Conservation (phyloP, 176 grass and related monocot genomes). For the Alopecurus myosuroides region DNA sequence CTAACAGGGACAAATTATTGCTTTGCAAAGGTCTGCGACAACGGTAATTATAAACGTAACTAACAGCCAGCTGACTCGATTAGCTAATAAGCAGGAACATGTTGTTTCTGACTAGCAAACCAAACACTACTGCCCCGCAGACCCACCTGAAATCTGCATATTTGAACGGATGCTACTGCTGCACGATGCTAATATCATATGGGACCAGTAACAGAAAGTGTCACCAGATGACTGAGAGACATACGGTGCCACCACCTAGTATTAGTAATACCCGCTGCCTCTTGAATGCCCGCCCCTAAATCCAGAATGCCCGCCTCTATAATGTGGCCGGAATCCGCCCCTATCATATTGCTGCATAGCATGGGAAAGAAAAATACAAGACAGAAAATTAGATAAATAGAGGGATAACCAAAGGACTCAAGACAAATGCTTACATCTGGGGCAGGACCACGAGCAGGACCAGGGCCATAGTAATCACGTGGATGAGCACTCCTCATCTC, state of each 20-base stretch:
- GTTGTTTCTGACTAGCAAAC: not conserved
- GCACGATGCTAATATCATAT: not conserved
- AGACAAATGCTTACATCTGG: slow-evolving; percentile 30
- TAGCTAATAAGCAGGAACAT: not conserved
- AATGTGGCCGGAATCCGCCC: slow-evolving; percentile 23
- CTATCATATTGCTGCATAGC: slow-evolving; percentile 31
- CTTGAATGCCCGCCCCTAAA: slow-evolving; percentile 27
- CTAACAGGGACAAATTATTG: not conserved
- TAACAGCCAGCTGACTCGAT: not conserved
- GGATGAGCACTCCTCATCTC: slow-evolving; percentile 29
- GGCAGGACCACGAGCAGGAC: not conserved
- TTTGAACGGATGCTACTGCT: not conserved
- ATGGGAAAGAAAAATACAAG: not conserved
- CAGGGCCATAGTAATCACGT: slow-evolving; percentile 35
- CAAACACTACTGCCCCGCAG: slow-evolving; percentile 1
- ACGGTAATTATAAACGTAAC: not conserved
- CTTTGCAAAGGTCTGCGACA: not conserved
- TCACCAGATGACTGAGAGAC: not conserved
- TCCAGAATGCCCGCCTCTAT: slow-evolving; percentile 32
- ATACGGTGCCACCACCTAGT: slow-evolving; percentile 21
- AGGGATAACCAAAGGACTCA: not conserved
- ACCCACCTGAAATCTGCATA: not conserved
- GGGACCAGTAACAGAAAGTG: not conserved
- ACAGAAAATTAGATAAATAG: not conserved
- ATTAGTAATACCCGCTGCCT: slow-evolving; percentile 29